phyloP scores from a whole-genome alignment of 371 early-diverging fungal species.

The Lichtheimia ramosa region DNA sequence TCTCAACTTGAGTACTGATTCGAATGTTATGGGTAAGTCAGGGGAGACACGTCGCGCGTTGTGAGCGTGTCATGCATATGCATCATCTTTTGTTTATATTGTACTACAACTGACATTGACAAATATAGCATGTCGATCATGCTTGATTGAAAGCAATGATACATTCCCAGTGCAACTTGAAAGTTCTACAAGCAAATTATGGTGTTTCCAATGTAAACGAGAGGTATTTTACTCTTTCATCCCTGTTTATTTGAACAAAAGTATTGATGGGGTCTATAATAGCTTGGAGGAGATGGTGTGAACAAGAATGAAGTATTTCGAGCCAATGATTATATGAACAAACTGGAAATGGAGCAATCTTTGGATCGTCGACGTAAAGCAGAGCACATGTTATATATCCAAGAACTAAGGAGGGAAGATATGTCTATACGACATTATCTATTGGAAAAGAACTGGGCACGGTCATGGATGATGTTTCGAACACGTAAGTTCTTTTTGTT shows the following conservation, averaged over 20 bases:
- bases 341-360: slow-evolving; percentile 23
- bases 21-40: slow-evolving; percentile 27
- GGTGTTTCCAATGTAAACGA: slow-evolving; percentile 29
- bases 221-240: slow-evolving; percentile 10
- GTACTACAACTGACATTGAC: no score
- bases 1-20: slow-evolving; percentile 20
- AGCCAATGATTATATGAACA: slow-evolving; percentile 11
- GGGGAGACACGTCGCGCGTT: neutral
- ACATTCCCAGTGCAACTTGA: slow-evolving; percentile 25
- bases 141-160: slow-evolving; percentile 15
- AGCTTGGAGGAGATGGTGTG: slow-evolving; percentile 19
- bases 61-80: no score
- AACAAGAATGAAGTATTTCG: slow-evolving; percentile 17
- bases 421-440: slow-evolving; percentile 41
- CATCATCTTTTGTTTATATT: neutral
- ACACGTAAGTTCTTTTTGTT: slow-evolving; percentile 30
- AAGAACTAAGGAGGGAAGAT: slow-evolving; percentile 44
- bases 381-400: slow-evolving; percentile 41
- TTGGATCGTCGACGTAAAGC: slow-evolving; percentile 44
- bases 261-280: neutral
- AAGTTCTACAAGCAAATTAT: slow-evolving; percentile 19
- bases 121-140: slow-evolving; percentile 23
- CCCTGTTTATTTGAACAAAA: neutral
- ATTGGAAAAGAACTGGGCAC: slow-evolving; percentile 43
- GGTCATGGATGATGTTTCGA: slow-evolving; percentile 48